Base-by-base conservation (phyloP, 495 filamentous ascomycete genomes). In the Aspergillus haitiensis region DNA sequence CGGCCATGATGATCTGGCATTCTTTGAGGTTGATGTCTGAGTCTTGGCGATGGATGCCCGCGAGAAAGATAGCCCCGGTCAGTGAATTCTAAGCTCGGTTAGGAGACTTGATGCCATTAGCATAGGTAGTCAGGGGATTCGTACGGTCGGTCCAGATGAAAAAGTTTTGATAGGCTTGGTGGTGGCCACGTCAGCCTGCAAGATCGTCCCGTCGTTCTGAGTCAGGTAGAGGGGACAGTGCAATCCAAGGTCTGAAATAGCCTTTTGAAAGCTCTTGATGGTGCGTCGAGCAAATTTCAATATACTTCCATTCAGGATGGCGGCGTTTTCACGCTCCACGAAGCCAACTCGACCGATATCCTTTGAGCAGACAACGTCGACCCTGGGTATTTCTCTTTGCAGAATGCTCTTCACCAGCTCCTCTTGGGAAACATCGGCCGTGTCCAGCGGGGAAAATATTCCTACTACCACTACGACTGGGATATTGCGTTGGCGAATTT, bases 231-330 rank as follows among this genome's bases (percentile, higher is more conserved):
- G 48, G 4, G 16, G 16, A 32, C 48, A 51, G 3, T 12, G 33
- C 11, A 51, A 27, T 7, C 33, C 27, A 35, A 51, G 48, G 48
- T 15, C 11, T 33, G 9, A 7, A 2, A 51, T 51, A 9, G 48
- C 48, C 12, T 15, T 32, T 15, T 54, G 16, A n/a, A 54, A 54
- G 6, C 35, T 4, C n/a, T 16, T 16, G 15, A 32, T 54, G 1
- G 39, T 39, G 7, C 16, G 10, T 5, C 32, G 4, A 3, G 52
- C 52, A 11, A 39, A 40, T 27, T 16, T 16, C 5, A 40, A 16
- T 21, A 54, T 54, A 11, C 15, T 18, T 36, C 15, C 52, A 15
- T 54, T 40, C 12, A 54, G 52, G n/a, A 51, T 51, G 7, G 48
- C 11, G 16, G 48, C 48, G 11, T 51, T 51, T 33, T 51, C 48